Percentiles rank a stretch among this genome's conserved stretches.
These are phyloP conservation scores for Penicillium sp. DNA, from an alignment of 2,329 filamentous ascomycete genomes.

Conservation along the genomic window DNA sequence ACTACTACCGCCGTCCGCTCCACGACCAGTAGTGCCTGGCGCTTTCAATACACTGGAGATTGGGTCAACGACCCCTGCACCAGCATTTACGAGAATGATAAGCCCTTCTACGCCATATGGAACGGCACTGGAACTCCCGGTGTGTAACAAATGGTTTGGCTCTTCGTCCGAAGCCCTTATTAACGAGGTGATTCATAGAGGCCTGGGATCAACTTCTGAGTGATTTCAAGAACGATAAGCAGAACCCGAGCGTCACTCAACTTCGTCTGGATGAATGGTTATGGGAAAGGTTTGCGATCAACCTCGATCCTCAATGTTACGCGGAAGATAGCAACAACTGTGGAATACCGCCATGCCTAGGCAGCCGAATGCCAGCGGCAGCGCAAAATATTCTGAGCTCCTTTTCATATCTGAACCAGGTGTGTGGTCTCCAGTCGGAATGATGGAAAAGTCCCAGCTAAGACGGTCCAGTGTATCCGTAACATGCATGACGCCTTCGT, in stretches of 20 bases:
- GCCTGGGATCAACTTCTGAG: neutral
- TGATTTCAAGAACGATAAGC: neutral
- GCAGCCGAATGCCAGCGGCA: neutral
- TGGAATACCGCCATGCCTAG: neutral
- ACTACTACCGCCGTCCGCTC: too few species aligned
- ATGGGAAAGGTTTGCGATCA: neutral
- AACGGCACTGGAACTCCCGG: neutral
- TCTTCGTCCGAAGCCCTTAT: too few species aligned
- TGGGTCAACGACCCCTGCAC: neutral
- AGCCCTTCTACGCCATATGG: neutral
- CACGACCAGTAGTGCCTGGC: neutral
- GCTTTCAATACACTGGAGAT: neutral
- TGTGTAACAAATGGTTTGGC: too few species aligned
- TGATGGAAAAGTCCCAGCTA: neutral
- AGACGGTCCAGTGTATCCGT: neutral
- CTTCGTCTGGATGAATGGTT: neutral
- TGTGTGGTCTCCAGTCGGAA: too few species aligned
- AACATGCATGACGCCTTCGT: neutral
- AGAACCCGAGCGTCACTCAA: neutral
- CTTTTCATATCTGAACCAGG: neutral
- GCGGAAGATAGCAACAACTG: neutral
- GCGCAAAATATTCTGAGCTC: neutral
- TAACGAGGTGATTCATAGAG: too few species aligned
- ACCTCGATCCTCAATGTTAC: neutral
- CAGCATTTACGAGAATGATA: neutral